phyloP scores from a whole-genome alignment of 2,329 filamentous ascomycete species.

The Phyllosticta citriasiana region DNA sequence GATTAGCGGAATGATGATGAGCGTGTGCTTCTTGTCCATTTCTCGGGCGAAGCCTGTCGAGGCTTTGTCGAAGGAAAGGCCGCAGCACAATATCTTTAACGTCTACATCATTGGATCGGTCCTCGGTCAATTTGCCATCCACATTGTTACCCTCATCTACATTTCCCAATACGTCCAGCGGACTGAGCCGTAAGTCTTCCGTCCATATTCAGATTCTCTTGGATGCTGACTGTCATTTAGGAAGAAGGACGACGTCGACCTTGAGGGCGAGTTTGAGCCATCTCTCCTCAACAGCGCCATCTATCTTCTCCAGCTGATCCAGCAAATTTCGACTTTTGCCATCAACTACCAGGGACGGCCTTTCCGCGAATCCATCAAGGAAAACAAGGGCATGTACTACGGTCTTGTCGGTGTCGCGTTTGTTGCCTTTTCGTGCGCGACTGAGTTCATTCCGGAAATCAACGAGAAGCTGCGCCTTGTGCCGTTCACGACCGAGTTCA shows the following conservation, averaged over 20 bases:
- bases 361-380: conserved; percentile 89
- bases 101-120: conserved; percentile 97
- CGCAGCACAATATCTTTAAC: conserved; percentile 98
- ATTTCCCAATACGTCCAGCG: conserved; percentile 80
- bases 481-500: conserved; percentile 82
- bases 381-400: conserved; percentile 98
- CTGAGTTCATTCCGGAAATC: conserved; percentile 89
- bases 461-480: conserved; percentile 90
- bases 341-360: conserved; percentile 99
- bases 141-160: conserved; percentile 90
- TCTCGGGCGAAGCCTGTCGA: conserved; percentile 96
- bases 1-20: conserved; percentile 99
- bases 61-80: conserved; percentile 88
- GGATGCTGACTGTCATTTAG: conserved; percentile 30
- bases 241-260: conserved; percentile 58
- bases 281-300: conserved; percentile 94
- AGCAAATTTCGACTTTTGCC: conserved; percentile 97
- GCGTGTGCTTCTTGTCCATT: conserved; percentile 96
- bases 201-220: conserved; percentile 33
- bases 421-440: conserved; percentile 88
- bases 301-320: conserved; percentile 93
- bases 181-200: conserved; percentile 64
- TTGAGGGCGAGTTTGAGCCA: conserved; percentile 89
- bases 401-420: conserved; percentile 82
- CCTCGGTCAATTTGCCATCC: conserved; percentile 90